Evolutionary conservation across 164 flowering plant genomes (phyloP).

Genomic region (Malania oleifera): DNA sequence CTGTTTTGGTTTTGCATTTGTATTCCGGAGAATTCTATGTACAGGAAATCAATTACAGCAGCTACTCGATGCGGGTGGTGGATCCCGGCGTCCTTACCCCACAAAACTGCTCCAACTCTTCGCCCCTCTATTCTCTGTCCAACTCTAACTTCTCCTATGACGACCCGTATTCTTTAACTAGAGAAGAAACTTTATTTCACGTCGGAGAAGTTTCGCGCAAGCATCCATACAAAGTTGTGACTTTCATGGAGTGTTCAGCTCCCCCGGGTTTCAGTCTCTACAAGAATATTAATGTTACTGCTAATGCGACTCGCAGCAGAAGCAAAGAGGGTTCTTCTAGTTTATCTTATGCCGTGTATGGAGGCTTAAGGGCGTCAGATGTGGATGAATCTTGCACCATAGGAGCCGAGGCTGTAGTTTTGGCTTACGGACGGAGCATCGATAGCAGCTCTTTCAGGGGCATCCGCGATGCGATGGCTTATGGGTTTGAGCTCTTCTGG

Average conservation of each 20-base stretch:
- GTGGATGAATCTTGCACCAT: neutral
- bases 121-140: neutral
- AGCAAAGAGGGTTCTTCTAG: neutral
- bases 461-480: neutral
- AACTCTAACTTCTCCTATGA: no score
- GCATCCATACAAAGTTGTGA: neutral
- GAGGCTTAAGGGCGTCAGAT: neutral
- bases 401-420: neutral
- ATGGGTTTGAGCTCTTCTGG: neutral
- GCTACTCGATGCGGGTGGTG: neutral
- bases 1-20: neutral
- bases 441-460: neutral
- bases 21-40: neutral
- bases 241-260: neutral
- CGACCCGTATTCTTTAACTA: neutral
- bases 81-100: neutral
- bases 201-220: neutral
- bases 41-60: neutral
- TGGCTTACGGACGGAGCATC: neutral
- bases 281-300: neutral
- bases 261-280: neutral
- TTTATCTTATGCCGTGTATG: neutral
- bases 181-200: neutral
- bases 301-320: neutral
- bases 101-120: neutral